Percentiles rank a stretch among this genome's conserved stretches.
phyloP scores from a whole-genome alignment of 768 basidiomycete genomes.

The Tulasnella sp. region DNA sequence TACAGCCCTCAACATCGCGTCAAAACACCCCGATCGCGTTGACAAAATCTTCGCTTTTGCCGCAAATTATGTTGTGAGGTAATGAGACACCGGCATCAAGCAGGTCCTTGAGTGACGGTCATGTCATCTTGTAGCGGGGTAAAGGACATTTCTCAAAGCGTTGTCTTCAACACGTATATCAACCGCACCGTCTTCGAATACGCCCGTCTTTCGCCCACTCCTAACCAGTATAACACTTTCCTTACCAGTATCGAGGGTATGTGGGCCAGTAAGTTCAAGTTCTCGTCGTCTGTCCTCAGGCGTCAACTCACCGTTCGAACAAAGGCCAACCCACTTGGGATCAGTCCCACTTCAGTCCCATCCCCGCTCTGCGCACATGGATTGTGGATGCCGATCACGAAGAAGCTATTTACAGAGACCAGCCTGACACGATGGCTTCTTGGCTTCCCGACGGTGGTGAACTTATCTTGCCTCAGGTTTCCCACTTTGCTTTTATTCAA shows the following conservation, averaged over 20 bases:
- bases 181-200: conserved; percentile 5
- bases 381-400: conserved; percentile 5
- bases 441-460: conserved; percentile 1
- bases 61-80: not conserved
- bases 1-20: conserved; percentile 1
- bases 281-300: no score
- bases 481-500: conserved; percentile 11
- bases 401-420: not conserved
- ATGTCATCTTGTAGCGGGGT: no score
- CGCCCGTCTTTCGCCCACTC: not conserved
- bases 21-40: not conserved
- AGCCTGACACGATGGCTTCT: conserved; percentile 2
- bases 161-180: conserved; percentile 1
- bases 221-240: not conserved
- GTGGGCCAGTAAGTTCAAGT: no score
- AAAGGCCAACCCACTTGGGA: conserved; percentile 2
- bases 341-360: not conserved
- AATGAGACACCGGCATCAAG: no score
- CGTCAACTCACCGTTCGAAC: no score
- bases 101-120: no score
- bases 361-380: not conserved
- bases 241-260: not conserved
- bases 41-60: conserved; percentile 8
- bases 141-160: not conserved
- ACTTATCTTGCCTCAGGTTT: not conserved